phyloP scores from a whole-genome alignment of 345 rosid species.

The Salix viminalis region DNA sequence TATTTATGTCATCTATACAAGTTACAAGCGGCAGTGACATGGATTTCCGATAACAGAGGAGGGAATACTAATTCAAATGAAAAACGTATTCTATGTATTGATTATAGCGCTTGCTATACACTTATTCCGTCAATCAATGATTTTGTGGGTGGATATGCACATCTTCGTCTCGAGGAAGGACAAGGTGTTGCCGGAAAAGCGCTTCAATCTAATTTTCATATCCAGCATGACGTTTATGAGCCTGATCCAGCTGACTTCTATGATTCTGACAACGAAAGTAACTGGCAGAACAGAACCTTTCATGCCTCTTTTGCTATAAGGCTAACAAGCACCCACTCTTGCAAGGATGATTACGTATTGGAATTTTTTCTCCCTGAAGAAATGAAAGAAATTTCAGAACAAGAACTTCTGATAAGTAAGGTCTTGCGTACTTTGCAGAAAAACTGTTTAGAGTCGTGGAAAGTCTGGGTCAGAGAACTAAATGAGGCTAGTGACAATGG shows the following conservation, averaged over 20 bases:
- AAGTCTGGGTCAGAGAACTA: too few species aligned
- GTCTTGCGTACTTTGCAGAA: neutral
- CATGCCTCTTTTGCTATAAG: neutral
- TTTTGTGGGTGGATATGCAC: neutral
- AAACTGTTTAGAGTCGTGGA: neutral
- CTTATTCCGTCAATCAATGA: fast-evolving
- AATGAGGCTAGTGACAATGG: neutral
- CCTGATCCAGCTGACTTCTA: neutral
- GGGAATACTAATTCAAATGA: neutral
- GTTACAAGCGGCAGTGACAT: neutral
- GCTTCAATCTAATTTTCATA: neutral
- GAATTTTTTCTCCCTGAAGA: neutral
- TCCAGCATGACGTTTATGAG: neutral
- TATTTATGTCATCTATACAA: neutral
- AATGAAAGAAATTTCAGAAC: neutral
- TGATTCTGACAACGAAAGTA: too few species aligned
- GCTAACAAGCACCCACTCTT: neutral
- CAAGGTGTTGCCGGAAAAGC: neutral
- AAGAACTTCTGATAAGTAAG: neutral
- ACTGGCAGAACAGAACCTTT: fast-evolving
- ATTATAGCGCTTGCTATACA: neutral
- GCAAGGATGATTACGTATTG: neutral
- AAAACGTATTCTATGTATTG: neutral
- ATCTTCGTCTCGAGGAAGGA: neutral
- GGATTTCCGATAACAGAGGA: neutral